Conservation (phyloP, 805 yeast genomes). For the Phaffomyces antillensis region DNA sequence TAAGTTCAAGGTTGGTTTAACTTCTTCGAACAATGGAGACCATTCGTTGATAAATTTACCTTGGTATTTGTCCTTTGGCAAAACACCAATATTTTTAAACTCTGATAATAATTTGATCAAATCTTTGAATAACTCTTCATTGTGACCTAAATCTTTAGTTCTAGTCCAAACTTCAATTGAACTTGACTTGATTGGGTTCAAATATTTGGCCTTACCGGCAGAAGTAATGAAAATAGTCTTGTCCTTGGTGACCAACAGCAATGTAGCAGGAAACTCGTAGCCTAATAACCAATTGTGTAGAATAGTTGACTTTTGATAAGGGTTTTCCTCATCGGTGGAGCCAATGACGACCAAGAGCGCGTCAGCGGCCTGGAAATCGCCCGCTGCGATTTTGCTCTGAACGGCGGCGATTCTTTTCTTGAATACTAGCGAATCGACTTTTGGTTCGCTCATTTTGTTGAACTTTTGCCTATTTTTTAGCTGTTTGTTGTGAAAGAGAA, state of each 20-base stretch:
- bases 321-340: conserved; percentile 79
- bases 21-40: conserved; percentile 37
- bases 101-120: conserved; percentile 39
- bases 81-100: conserved; percentile 51
- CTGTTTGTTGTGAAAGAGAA: too few relatives aligned
- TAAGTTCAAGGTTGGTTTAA: conserved; percentile 33
- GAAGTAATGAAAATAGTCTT: conserved; percentile 66
- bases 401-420: conserved; percentile 41
- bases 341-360: conserved; percentile 70
- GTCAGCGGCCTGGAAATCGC: conserved; percentile 34
- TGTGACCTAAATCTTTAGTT: conserved; percentile 74
- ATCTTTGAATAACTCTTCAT: conserved; percentile 56
- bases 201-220: conserved; percentile 76
- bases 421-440: conserved; percentile 45
- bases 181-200: conserved; percentile 47
- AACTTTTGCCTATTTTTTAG: too few relatives aligned
- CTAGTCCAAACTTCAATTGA: conserved; percentile 59
- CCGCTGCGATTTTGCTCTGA: neutral
- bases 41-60: conserved; percentile 86
- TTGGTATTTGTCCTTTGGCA: conserved; percentile 67
- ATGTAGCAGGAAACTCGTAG: conserved; percentile 93
- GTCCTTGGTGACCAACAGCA: conserved; percentile 53
- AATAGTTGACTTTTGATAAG: conserved; percentile 81
- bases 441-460: conserved; percentile 48
- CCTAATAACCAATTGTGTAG: conserved; percentile 90